Base-by-base conservation (phyloP, 2,329 filamentous ascomycete genomes). In the Trichothecium sympodiale region DNA sequence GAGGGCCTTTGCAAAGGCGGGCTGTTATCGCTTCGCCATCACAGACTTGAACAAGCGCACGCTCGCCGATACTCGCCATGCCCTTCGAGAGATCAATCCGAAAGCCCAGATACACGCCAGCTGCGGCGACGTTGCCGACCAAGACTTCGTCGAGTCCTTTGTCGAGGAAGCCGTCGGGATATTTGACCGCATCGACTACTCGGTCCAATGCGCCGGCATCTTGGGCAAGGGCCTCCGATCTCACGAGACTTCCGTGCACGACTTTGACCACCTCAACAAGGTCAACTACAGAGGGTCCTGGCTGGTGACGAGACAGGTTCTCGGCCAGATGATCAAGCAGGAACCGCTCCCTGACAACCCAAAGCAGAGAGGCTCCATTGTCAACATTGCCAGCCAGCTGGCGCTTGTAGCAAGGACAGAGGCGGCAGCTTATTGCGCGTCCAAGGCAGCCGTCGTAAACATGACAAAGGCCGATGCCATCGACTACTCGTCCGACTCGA, bases 391-490 rank as follows among this genome's bases (percentile, higher is more conserved):
- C 1, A 71, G 67, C 39, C 65, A 70, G 42, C 48, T 74, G 1
- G 69, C 66, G 1, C 51, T 71, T n/a, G 63, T 71, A 1, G 60
- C 58, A 2, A 54, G 65, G 3, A 60, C 65, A 4, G 54, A 47
- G 28, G 65, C 67, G 70, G 69, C 69, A 8, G 61, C 69, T 2
- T 77, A 76, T 41, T 74, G 67, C 36, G 67, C 65, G 0, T 74
- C 69, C 4, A 78, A 77, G 41, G 64, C 71, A 12, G 73, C 71
- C 0, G 62, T 77, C 2, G 67, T 77, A 34, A 69, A 65, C 16
- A 64, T 77, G 64, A 77, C 73, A 0, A 56, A 64, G 5, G 58
- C 67, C 1, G 71, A 74, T 42, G 70, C 69, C 2, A 71, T 74
- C 15, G 67, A 77, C 42, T 74, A 75, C 45, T 67, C 70, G 0